phyloP scores from a whole-genome alignment of 2,329 filamentous ascomycete species.

The Fusarium algeriense region DNA sequence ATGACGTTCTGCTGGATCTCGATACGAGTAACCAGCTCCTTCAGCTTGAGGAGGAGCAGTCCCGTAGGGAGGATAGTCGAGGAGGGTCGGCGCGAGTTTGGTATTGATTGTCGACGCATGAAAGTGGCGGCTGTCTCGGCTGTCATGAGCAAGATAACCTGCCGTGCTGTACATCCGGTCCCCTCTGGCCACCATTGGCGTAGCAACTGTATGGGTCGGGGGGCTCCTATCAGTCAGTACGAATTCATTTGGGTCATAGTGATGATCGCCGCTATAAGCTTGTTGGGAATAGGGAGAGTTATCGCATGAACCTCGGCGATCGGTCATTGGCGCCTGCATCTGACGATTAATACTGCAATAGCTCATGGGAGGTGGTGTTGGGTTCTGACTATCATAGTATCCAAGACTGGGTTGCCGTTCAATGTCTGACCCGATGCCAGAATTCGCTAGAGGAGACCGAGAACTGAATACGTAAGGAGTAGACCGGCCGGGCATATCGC shows the following conservation, averaged over 20 bases:
- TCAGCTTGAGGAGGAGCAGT: constrained; percentile 3
- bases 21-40: constrained; percentile 8
- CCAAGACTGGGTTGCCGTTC: constrained; percentile 38
- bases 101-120: not conserved
- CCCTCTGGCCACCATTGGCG: not conserved
- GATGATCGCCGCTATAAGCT: not conserved
- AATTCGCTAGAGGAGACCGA: constrained; percentile 18
- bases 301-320: constrained; percentile 34
- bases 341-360: constrained; percentile 40
- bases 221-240: constrained; percentile 21
- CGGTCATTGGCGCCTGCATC: constrained; percentile 36
- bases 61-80: not conserved
- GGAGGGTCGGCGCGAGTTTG: constrained; percentile 4
- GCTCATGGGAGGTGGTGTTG: constrained; percentile 29
- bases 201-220: not conserved
- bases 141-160: not conserved
- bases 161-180: not conserved
- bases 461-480: constrained; percentile 14
- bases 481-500: constrained; percentile 6
- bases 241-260: constrained; percentile 13
- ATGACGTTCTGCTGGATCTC: not conserved
- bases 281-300: constrained; percentile 4
- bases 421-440: constrained; percentile 14
- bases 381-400: constrained; percentile 44
- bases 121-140: constrained; percentile 1